Conservation (phyloP, 805 yeast species). For the Lipomyces orientalis region DNA sequence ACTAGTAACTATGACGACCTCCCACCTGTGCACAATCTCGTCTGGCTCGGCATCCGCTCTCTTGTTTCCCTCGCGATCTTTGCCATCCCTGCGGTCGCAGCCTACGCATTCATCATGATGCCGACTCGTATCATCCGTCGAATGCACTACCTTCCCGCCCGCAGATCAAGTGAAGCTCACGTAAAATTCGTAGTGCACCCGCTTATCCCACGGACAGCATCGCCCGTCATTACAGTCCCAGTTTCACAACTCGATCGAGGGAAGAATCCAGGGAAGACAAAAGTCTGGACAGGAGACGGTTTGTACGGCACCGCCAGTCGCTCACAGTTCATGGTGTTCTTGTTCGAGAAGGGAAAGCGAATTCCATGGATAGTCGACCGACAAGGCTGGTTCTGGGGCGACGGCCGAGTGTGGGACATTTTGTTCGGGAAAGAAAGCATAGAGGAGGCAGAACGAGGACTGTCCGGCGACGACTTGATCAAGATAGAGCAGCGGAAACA, state of each 20-base stretch:
- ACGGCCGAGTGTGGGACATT: conserved; percentile 82
- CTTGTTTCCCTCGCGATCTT: conserved; percentile 49
- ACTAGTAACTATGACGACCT: conserved; percentile 53
- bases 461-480: conserved; percentile 62
- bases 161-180: conserved; percentile 48
- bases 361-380: conserved; percentile 82
- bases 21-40: conserved; percentile 48
- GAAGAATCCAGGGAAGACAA: conserved; percentile 53
- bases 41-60: conserved; percentile 47
- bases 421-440: conserved; percentile 79
- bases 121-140: conserved; percentile 77
- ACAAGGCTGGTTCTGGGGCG: conserved; percentile 91
- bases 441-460: conserved; percentile 76
- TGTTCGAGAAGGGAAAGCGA: conserved; percentile 61
- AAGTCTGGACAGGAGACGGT: conserved; percentile 87
- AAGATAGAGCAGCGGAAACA: conserved; percentile 18
- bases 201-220: conserved; percentile 70
- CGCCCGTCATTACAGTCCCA: conserved; percentile 75
- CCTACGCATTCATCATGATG: conserved; percentile 53
- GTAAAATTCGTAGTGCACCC: conserved; percentile 77
- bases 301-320: conserved; percentile 83
- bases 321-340: conserved; percentile 71
- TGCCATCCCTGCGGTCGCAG: conserved; percentile 51
- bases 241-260: conserved; percentile 60
- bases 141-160: conserved; percentile 71